Base-by-base conservation (phyloP, 2,329 filamentous ascomycete species). In the Ophiostoma novo-ulmi region DNA sequence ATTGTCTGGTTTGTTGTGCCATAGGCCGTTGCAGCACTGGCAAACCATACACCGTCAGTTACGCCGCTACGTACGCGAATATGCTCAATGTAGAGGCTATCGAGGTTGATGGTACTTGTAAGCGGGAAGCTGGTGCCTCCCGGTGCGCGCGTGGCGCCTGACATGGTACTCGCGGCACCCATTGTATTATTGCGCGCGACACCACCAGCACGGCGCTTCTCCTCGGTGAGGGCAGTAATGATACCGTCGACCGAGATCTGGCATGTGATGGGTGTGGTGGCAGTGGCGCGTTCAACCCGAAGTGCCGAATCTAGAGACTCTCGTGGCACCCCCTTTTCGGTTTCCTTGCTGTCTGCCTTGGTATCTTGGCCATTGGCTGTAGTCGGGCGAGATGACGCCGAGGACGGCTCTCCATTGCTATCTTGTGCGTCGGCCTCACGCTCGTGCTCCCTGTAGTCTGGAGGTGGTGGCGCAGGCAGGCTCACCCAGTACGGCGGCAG, bases 401-500 rank as follows among this genome's bases (percentile, higher is more conserved):
- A 65, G 13, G 70, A 70, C 1, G 70, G 63, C 39, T 64, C 58
- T 8, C n/a, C 71, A 7, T 22, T n/a, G 36, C n/a, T 22, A 4
- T 68, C 69, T 36, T 70, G 52, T 22, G 52, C 70, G 20, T 38
- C 70, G 38, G 41, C 66, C 44, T 36, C 65, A 31, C 31, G 31
- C 17, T 67, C 69, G 4, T n/a, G 48, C 20, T 44, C 65, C 44
- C n/a, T 26, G 13, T 11, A 26, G 31, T 70, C n/a, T 31, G 31
- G 36, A 0, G 70, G 68, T 2, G 73, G 74, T 3, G 77, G 76
- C 0, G 81, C 79, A n/a, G 81, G 81, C 22, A 87, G 76, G 8
- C 80, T 77, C 35, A 86, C 81, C 87, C 87, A 89, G 74, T 88
- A 88, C 0, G 87, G 87, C 2, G 87, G 87, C 5, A 89, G 75